Conservation (phyloP, 148 eudicot species). For the Cornus controversa region DNA sequence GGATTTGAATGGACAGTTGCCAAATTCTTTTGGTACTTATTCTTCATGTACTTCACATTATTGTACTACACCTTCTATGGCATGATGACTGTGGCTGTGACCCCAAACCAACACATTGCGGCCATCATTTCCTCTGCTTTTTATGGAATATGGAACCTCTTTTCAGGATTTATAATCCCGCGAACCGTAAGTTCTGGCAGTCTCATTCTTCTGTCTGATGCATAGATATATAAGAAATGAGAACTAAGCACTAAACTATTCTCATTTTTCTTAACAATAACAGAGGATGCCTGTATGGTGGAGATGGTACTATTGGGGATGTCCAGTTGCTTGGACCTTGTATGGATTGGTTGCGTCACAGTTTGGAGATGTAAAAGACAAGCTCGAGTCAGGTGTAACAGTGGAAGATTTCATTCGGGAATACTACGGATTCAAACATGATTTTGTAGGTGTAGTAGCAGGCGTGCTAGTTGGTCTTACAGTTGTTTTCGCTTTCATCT, state of each 20-base stretch:
- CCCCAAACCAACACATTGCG: slow-evolving; percentile 40
- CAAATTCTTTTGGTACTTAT: slow-evolving; percentile 44
- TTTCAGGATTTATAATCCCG: slow-evolving; percentile 48
- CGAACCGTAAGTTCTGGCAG: slow-evolving; percentile 31
- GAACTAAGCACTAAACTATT: neutral
- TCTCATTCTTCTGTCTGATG: neutral
- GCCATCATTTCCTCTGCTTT: slow-evolving; percentile 32
- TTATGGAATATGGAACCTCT: slow-evolving; percentile 44
- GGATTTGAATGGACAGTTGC: slow-evolving; percentile 47
- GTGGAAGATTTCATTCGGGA: slow-evolving; percentile 29
- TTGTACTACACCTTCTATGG: slow-evolving; percentile 44
- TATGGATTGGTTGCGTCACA: slow-evolving; percentile 44
- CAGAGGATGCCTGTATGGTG: slow-evolving; percentile 58
- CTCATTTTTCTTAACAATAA: neutral
- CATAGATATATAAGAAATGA: neutral
- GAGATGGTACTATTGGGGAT: slow-evolving; percentile 45
- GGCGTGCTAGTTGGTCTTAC: slow-evolving; percentile 21
- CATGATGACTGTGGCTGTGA: slow-evolving; percentile 49
- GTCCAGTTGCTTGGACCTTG: slow-evolving; percentile 34
- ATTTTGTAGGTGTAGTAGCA: slow-evolving; percentile 33
- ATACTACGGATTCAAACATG: slow-evolving; percentile 31
- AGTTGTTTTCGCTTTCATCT: slow-evolving; percentile 33
- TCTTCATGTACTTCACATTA: slow-evolving; percentile 40
- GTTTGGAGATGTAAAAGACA: slow-evolving; percentile 27
- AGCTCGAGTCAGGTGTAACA: neutral